Percentiles rank a stretch among this genome's conserved stretches.
Evolutionary conservation across 768 basidiomycete genomes (phyloP).

Genomic region (Clathrus columnatus): DNA sequence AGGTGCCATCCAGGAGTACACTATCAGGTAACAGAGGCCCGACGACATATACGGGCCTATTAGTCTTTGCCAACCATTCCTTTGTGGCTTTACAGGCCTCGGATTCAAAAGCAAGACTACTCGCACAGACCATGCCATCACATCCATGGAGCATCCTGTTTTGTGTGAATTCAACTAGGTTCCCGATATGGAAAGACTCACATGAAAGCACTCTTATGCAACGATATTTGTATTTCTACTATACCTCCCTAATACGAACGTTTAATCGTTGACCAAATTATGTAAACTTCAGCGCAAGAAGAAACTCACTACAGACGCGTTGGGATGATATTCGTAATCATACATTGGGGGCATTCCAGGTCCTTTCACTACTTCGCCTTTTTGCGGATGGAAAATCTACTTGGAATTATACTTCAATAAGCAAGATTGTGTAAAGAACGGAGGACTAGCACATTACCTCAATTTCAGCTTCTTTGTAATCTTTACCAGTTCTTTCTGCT

Average conservation of each 20-base stretch:
- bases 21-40: slow-evolving; percentile 12
- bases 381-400: background rate
- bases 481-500: background rate
- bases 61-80: slow-evolving; percentile 11
- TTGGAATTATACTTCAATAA: background rate
- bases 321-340: background rate
- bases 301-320: too few species aligned
- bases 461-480: background rate
- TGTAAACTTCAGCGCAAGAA: too few species aligned
- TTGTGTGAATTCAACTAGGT: too few species aligned
- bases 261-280: too few species aligned
- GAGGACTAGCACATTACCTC: background rate
- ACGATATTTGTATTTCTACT: too few species aligned
- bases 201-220: too few species aligned
- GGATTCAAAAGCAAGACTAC: slow-evolving; percentile 13
- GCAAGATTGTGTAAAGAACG: background rate
- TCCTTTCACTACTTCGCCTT: background rate
- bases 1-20: background rate
- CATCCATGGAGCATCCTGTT: background rate
- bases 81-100: slow-evolving; percentile 4
- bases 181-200: too few species aligned
- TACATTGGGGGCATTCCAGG: background rate
- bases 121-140: slow-evolving; percentile 15
- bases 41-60: slow-evolving; percentile 8
- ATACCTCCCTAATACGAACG: too few species aligned